Evolutionary conservation across 495 filamentous ascomycete genomes (phyloP).

Genomic region (Aspergillus bridgeri): DNA sequence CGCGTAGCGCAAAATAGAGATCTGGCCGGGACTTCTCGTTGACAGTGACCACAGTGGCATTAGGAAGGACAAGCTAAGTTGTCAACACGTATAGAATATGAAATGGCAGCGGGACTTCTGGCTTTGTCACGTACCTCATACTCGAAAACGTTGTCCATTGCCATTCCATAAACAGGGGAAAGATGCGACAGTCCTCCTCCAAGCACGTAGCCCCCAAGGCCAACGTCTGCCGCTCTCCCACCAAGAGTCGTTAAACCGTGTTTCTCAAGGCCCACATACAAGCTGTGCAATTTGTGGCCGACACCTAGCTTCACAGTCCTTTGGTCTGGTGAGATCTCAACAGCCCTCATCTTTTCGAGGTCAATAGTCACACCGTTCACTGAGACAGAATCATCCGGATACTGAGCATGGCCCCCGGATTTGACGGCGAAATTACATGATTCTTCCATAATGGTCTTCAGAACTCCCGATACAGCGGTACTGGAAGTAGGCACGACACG

Average conservation of each 20-base stretch:
- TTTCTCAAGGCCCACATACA: slow-evolving; percentile 45
- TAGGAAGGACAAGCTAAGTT: slow-evolving; percentile 29
- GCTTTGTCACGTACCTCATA: slow-evolving; percentile 42
- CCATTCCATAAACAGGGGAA: slow-evolving; percentile 41
- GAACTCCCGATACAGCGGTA: background rate
- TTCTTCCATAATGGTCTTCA: background rate
- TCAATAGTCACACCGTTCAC: slow-evolving; percentile 44
- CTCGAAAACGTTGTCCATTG: slow-evolving; percentile 43
- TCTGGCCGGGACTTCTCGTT: slow-evolving; percentile 28
- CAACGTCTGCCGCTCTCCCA: slow-evolving; percentile 50
- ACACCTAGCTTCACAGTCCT: slow-evolving; percentile 14
- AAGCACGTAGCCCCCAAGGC: slow-evolving; percentile 49
- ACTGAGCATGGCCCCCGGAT: slow-evolving; percentile 35
- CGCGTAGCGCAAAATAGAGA: slow-evolving; percentile 26
- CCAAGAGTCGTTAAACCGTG: slow-evolving; percentile 48
- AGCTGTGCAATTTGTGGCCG: slow-evolving; percentile 26
- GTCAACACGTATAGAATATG: background rate
- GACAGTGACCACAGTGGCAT: slow-evolving; percentile 31
- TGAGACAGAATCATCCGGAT: slow-evolving; percentile 18
- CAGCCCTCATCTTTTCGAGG: slow-evolving; percentile 36
- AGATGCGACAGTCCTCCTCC: slow-evolving; percentile 31
- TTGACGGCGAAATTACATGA: slow-evolving; percentile 37
- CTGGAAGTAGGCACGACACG: background rate
- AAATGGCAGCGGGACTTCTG: no score
- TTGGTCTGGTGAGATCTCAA: slow-evolving; percentile 33